These are phyloP conservation scores for Alternaria brassicicola DNA, from an alignment of 2,329 filamentous ascomycete species.

Conservation along the genomic window DNA sequence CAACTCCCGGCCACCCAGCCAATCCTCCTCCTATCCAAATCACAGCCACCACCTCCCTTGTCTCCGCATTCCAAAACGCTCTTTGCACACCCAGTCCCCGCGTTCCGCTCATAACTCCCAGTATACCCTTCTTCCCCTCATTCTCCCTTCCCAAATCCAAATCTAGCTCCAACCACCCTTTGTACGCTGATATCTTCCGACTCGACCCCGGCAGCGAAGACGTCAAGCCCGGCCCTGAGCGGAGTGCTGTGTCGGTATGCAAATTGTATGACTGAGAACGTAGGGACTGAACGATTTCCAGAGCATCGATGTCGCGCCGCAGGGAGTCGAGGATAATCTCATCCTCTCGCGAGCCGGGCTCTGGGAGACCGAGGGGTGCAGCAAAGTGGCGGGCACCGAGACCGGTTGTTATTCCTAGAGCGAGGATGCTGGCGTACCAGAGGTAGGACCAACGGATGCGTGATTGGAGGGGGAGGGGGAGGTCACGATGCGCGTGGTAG, in stretches of 20 bases:
- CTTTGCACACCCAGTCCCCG: constrained; percentile 59
- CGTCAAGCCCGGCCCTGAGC: constrained; percentile 16
- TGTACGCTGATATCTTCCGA: constrained; percentile 20
- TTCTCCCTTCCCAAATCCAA: constrained; percentile 28
- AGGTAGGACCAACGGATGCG: constrained; percentile 39
- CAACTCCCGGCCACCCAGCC: constrained; percentile 72
- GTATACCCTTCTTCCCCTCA: constrained; percentile 27
- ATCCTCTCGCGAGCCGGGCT: constrained; percentile 39
- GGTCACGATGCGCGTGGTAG: constrained; percentile 13
- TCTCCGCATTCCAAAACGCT: constrained; percentile 66
- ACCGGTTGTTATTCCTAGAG: constrained; percentile 32
- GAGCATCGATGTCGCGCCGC: constrained; percentile 33
- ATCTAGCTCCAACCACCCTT: constrained; percentile 42
- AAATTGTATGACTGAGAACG: constrained; percentile 36
- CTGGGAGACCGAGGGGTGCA: constrained; percentile 32
- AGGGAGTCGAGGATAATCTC: constrained; percentile 35
- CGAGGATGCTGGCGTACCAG: constrained; percentile 41
- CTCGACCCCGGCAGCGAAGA: neutral
- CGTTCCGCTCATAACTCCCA: constrained; percentile 46
- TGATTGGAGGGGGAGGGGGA: constrained; percentile 26
- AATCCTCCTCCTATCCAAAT: constrained; percentile 70
- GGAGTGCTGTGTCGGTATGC: constrained; percentile 31
- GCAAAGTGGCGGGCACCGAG: constrained; percentile 34
- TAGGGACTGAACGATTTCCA: constrained; percentile 43
- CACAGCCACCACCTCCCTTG: constrained; percentile 66